Evolutionary conservation across 495 filamentous ascomycete species (phyloP), one percentile per base, ranked within the genome.

Genomic region (Trichocladium antarcticum): DNA sequence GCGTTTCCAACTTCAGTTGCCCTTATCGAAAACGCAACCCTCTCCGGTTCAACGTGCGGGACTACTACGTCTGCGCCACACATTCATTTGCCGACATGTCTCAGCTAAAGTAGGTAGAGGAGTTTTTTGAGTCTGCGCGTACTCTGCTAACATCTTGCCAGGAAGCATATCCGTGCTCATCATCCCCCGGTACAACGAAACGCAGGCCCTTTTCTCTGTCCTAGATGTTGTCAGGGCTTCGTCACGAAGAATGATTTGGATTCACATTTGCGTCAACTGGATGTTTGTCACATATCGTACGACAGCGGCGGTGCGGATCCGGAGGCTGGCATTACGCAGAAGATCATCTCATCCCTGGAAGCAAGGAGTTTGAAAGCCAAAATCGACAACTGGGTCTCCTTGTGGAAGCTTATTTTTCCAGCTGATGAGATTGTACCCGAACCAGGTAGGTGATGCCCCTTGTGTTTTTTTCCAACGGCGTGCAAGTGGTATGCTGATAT

Each of bases 1-100:
- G 21, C 35, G 51, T 29, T 42, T 51, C 51, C 34, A 57, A 59
- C 49, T 53, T 60, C 41, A 62, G 60, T 43, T 68, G 65, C 38
- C 65, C 65, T 11, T 68, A 64, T 24, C 56, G 65, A 31, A 68
- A 68, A 47, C 63, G 61, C 22, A 68, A 68, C 39, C 65, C 65
- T 16, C 51, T 59, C 14, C 57, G 65, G 19, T 66, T 66, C 47
- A 66, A 66, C 45, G 58, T 66, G 36, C 54, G 63, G 21, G 58
- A 62, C n/a, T 48, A 62, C 31, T 54, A 63, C 36, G 57, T 62
- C 47, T 62, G 60, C 45, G 60, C 60, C 10, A 62, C 60, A 46
- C 58, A 59, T 34, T 60, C 62, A 3, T 67, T 63, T 56, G 49
- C 58, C 19, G 56, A 59, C 45, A 63, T 67, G 60, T 59, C 62